Percentiles rank a stretch among this genome's conserved stretches.
phyloP scores from a whole-genome alignment of 805 yeast genomes.

The Lipomyces kockii region DNA sequence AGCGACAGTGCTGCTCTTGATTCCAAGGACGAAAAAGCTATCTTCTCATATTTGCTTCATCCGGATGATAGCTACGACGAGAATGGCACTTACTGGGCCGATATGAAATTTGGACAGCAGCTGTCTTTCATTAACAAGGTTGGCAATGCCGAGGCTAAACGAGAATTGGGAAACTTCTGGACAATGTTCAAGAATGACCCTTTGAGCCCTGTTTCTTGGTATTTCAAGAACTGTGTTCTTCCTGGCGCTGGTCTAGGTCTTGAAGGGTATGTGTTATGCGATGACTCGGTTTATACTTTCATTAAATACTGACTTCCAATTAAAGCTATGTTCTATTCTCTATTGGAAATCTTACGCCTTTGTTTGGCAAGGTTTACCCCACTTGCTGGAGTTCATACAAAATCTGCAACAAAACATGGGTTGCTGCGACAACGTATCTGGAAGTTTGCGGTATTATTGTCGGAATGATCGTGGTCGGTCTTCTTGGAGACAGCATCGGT shows the following conservation, averaged over 20 bases:
- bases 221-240: background rate
- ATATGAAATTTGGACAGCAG: slow-evolving; percentile 43
- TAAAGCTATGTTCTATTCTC: background rate
- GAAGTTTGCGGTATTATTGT: slow-evolving; percentile 57
- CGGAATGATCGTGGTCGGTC: slow-evolving; percentile 64
- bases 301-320: background rate
- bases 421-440: slow-evolving; percentile 45
- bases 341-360: background rate
- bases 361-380: background rate
- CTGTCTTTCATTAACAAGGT: slow-evolving; percentile 41
- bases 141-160: slow-evolving; percentile 41
- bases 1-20: slow-evolving; percentile 33
- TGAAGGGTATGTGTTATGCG: background rate
- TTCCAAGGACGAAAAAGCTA: slow-evolving; percentile 43
- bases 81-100: slow-evolving; percentile 50
- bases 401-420: slow-evolving; percentile 46
- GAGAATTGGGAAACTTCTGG: slow-evolving; percentile 40
- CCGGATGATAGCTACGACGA: slow-evolving; percentile 45
- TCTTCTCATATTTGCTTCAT: slow-evolving; percentile 44
- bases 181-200: slow-evolving; percentile 45
- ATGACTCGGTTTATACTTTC: background rate
- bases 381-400: slow-evolving; percentile 44
- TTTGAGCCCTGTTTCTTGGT: slow-evolving; percentile 44
- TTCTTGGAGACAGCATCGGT: slow-evolving; percentile 62
- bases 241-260: background rate